Conservation (phyloP, 2,329 filamentous ascomycete species). For the Fusarium oxysporum region DNA sequence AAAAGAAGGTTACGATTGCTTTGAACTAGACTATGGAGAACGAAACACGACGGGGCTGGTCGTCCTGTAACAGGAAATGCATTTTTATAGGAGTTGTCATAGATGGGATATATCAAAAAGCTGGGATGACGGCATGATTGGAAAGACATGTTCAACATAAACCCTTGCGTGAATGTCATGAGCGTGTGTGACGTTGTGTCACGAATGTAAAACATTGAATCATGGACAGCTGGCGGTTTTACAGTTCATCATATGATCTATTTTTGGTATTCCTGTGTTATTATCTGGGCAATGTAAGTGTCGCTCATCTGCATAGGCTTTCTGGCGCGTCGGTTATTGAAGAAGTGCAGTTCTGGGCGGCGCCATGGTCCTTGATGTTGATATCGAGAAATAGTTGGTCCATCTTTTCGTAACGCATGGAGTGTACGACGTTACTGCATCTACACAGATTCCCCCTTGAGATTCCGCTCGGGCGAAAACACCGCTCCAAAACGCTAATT, state of each 20-base stretch:
- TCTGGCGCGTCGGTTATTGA: not conserved
- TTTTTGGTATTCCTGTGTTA: not conserved
- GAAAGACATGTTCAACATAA: not conserved
- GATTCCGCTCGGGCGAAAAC: not conserved
- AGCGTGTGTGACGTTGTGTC: not conserved
- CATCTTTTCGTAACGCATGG: not conserved
- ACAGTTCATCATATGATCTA: not conserved
- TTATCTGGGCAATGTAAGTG: not conserved
- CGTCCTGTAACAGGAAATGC: conserved; percentile 22
- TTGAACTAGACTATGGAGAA: conserved; percentile 31
- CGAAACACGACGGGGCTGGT: conserved; percentile 12
- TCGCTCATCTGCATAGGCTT: not conserved
- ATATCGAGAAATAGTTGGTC: not conserved
- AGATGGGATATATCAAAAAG: conserved; percentile 36
- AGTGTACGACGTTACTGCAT: conserved; percentile 9
- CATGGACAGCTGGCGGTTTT: not conserved
- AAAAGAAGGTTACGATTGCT: conserved; percentile 14
- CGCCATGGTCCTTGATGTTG: not conserved
- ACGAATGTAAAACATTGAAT: not conserved
- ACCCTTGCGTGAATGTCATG: conserved; percentile 2
- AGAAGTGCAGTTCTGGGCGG: not conserved
- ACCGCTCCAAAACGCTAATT: not conserved
- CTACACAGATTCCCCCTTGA: not conserved
- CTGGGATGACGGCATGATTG: conserved; percentile 6
- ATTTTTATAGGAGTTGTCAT: conserved; percentile 39